phyloP scores from a whole-genome alignment of 1,284 basidiomycete genomes.

The Heterobasidion irregulare region DNA sequence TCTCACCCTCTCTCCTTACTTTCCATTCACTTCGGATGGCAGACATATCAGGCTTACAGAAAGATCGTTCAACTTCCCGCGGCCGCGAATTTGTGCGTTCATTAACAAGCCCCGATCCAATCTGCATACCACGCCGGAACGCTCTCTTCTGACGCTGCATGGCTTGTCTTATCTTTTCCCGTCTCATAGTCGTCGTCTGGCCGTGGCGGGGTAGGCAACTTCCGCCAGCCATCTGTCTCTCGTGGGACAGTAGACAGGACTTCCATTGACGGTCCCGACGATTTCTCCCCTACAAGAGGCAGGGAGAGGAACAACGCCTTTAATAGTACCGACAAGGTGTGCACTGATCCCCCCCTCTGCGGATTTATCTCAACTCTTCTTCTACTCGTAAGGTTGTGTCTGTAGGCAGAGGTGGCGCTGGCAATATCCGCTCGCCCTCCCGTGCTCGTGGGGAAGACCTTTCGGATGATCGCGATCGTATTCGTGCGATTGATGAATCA shows the following conservation, averaged over 20 bases:
- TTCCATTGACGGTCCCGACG: conserved; percentile 1
- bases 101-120: not conserved
- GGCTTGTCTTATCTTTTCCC: not conserved
- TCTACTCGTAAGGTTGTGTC: not conserved
- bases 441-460: not conserved
- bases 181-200: not conserved
- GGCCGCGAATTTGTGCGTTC: not conserved
- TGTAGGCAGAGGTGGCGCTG: not conserved
- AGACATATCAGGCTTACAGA: not conserved
- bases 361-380: not conserved
- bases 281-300: not conserved
- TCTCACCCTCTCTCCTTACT: too few relatives aligned
- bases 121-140: not conserved
- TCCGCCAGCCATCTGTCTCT: not conserved
- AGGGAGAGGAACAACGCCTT: not conserved
- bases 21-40: too few relatives aligned
- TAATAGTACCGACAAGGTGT: not conserved
- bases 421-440: conserved; percentile 30
- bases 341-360: too few relatives aligned
- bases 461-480: not conserved
- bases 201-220: conserved; percentile 2
- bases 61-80: not conserved
- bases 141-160: not conserved
- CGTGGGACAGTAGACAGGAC: not conserved
- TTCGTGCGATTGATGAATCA: not conserved